A percentile compares a stretch with the other conserved stretches of the same genome.
Conservation (phyloP, 306 rosid species). For the Gastrolobium villosum region DNA sequence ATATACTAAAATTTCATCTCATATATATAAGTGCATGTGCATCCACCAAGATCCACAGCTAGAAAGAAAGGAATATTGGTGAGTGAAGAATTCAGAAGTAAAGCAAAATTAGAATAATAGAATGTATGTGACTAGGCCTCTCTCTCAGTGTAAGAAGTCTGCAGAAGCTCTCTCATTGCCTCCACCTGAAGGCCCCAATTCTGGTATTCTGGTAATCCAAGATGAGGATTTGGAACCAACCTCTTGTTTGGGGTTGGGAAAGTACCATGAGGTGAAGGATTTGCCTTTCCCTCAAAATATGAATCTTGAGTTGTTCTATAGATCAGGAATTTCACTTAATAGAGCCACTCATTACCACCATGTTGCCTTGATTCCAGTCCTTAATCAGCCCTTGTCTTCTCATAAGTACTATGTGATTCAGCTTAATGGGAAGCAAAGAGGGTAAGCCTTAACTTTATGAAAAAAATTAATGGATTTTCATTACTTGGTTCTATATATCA, state of each 20-base stretch:
- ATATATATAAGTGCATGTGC: conserved; percentile 10
- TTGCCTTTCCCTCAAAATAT: conserved; percentile 81
- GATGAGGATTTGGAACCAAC: conserved; percentile 58
- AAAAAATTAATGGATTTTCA: neutral
- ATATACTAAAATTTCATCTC: neutral
- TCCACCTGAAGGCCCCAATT: conserved; percentile 72
- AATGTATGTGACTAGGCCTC: conserved; percentile 78
- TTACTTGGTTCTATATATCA: neutral
- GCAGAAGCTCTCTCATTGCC: conserved; percentile 50
- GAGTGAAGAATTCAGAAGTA: conserved; percentile 35
- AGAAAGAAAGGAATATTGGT: neutral
- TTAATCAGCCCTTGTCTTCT: conserved; percentile 70
- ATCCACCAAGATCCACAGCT: neutral
- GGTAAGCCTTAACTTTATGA: conserved; percentile 58
- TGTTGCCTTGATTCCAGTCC: conserved; percentile 76
- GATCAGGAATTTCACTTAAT: conserved; percentile 58
- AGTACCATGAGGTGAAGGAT: conserved; percentile 46
- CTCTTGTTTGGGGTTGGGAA: conserved; percentile 60
- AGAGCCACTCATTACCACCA: conserved; percentile 55
- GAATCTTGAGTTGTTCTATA: conserved; percentile 62
- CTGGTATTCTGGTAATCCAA: conserved; percentile 75
- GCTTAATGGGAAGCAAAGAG: conserved; percentile 65
- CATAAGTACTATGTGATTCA: conserved; percentile 71
- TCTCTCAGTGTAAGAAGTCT: conserved; percentile 59
- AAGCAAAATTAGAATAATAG: conserved; percentile 28